phyloP scores from a whole-genome alignment of 495 filamentous ascomycete species.

The Neurospora cerealis region DNA sequence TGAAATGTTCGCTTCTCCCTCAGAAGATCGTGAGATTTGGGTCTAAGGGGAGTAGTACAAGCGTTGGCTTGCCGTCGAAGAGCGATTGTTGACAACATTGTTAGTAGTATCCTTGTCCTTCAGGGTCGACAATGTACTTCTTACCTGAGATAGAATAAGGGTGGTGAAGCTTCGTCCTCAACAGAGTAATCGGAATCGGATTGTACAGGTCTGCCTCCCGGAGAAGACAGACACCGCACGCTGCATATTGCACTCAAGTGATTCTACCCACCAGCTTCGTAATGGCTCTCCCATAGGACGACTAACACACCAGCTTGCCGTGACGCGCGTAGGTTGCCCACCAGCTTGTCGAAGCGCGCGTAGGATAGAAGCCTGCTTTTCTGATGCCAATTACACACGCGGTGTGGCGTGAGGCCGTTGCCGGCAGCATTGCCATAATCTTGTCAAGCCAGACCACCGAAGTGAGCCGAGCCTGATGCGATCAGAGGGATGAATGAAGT shows the following conservation, averaged over 20 bases:
- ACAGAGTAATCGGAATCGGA: conserved; percentile 19
- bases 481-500: not conserved
- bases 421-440: conserved; percentile 5
- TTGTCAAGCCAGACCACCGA: not conserved
- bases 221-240: conserved; percentile 1
- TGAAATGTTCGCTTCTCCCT: not conserved
- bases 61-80: not conserved
- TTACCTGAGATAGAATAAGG: conserved; percentile 7
- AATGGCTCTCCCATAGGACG: conserved; percentile 14
- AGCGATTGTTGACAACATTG: not conserved
- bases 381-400: conserved; percentile 18
- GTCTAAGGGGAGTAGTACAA: not conserved
- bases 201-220: conserved; percentile 2
- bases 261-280: conserved; percentile 15
- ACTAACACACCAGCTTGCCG: not conserved
- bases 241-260: conserved; percentile 19
- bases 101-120: conserved; percentile 12
- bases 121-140: not conserved
- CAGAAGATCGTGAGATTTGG: not conserved
- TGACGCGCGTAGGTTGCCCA: not conserved
- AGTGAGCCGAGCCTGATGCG: not conserved
- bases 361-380: conserved; percentile 10
- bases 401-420: conserved; percentile 12
- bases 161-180: conserved; percentile 16
- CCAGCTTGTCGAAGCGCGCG: not conserved